A percentile compares a stretch with the other conserved stretches of the same genome.
These are phyloP conservation scores for Phytophthora foliorum DNA, from an alignment of 352 stramenopile genomes.

Conservation along the genomic window DNA sequence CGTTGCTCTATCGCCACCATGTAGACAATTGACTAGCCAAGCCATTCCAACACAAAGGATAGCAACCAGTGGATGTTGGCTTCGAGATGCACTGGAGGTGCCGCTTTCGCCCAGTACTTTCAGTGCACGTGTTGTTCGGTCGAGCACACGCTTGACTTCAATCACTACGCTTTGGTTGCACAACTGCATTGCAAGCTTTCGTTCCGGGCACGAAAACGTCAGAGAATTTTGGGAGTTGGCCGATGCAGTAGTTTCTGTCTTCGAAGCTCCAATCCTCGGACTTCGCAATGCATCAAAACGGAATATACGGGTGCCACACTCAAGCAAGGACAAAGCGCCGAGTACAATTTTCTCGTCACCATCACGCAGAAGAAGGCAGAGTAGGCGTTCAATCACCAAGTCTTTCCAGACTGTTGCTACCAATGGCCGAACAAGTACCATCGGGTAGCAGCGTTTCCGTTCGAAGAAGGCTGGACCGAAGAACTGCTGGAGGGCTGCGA, in stretches of 20 bases:
- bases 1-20: constrained; percentile 44
- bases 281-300: constrained; percentile 29
- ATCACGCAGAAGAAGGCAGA: constrained; percentile 46
- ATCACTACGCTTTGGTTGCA: constrained; percentile 25
- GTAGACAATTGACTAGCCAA: constrained; percentile 52
- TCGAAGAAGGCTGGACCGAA: constrained; percentile 44
- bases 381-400: constrained; percentile 32
- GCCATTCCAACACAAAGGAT: constrained; percentile 34
- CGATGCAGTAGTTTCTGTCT: no score
- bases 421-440: constrained; percentile 35
- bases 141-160: constrained; percentile 37
- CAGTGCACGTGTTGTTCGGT: constrained; percentile 26
- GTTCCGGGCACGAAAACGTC: constrained; percentile 13
- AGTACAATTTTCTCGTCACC: constrained; percentile 50
- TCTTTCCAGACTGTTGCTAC: constrained; percentile 42
- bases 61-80: constrained; percentile 28
- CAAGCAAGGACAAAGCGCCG: constrained; percentile 44
- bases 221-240: not conserved
- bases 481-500: constrained; percentile 48
- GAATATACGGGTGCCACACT: constrained; percentile 50
- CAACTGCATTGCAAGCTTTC: constrained; percentile 27
- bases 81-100: constrained; percentile 24
- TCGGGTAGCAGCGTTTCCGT: constrained; percentile 32
- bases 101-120: constrained; percentile 47
- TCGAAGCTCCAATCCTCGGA: not conserved